phyloP scores from a whole-genome alignment of 163 green algal species.

The Scenedesmus sp. region DNA sequence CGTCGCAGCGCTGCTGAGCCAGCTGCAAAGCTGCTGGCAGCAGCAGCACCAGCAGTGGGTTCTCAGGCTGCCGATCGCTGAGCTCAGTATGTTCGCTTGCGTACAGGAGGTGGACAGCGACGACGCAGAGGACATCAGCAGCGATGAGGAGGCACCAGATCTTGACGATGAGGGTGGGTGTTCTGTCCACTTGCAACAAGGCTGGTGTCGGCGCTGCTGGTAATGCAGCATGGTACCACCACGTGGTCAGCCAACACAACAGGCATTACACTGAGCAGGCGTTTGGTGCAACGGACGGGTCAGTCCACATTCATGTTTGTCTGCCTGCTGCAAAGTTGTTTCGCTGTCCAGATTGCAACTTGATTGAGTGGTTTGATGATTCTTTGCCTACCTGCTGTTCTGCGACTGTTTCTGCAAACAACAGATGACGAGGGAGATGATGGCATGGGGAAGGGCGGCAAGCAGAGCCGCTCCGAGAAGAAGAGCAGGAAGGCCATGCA shows the following conservation, averaged over 20 bases:
- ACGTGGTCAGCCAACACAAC: background rate
- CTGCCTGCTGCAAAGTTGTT: too few relatives aligned
- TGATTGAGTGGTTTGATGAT: too few relatives aligned
- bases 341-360: too few relatives aligned
- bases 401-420: background rate
- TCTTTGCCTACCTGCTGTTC: too few relatives aligned
- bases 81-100: background rate
- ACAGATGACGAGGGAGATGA: slow-evolving; percentile 33
- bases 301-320: background rate
- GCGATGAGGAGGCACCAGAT: slow-evolving; percentile 67
- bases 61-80: slow-evolving; percentile 8
- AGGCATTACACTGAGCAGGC: background rate
- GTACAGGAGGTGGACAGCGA: slow-evolving; percentile 74
- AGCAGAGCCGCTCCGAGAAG: slow-evolving; percentile 98
- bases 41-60: background rate
- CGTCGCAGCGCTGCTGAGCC: background rate
- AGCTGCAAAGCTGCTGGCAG: background rate
- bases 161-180: slow-evolving; percentile 67
- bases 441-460: slow-evolving; percentile 64
- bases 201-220: background rate
- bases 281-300: background rate
- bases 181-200: background rate
- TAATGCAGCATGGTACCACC: background rate
- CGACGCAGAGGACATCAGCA: slow-evolving; percentile 74
- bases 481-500: slow-evolving; percentile 99